Base-by-base conservation (phyloP, 129 eudicot genomes). In the Chrysanthemum lavandulifolium region DNA sequence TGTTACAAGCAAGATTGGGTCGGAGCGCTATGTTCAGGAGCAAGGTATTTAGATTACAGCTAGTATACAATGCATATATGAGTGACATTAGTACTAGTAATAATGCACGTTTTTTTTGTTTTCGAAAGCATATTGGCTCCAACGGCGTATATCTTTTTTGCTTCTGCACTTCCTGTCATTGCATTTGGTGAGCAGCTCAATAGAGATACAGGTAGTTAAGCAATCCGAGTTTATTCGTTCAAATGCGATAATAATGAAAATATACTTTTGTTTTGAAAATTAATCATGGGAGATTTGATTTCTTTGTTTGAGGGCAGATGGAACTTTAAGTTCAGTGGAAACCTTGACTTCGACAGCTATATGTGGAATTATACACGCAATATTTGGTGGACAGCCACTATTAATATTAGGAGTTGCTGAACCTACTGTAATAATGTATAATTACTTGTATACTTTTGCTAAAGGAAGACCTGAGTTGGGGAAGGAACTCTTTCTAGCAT, bases 121-220 rank as follows among this genome's bases (percentile, higher is more conserved):
- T 25, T 16, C 63, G 67, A 33, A 78, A 93, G 98, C 81, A 86
- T 89, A 82, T 78, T 93, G 83, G 96, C 97, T 51, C 98, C 97
- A 78, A 86, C 96, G n/a, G 86, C 96, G 16, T 92, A 85, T 59
- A 86, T 89, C 65, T 91, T 88, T 83, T 91, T 91, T 82, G 97
- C 97, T 64, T 91, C 97, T 4, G 96, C 97, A 72, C 95, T 89
- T 70, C 98, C 98, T 1, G 98, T 87, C 43, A 90, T 90, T 81
- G 97, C 98, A 51, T 93, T 93, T 31, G 98, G 98, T 64, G 96
- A 93, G 82, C 98, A 89, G 76, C 71, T 93, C 75, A 93, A 87
- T 61, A 82, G 90, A 67, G 91, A 87, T 59, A 93, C 98, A 80
- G 98, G 98, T 87, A 45, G 97, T 84, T 40, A 40, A 40, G 10